Evolutionary conservation across 2,329 filamentous ascomycete genomes (phyloP).

Genomic region (Cercospora sesami): DNA sequence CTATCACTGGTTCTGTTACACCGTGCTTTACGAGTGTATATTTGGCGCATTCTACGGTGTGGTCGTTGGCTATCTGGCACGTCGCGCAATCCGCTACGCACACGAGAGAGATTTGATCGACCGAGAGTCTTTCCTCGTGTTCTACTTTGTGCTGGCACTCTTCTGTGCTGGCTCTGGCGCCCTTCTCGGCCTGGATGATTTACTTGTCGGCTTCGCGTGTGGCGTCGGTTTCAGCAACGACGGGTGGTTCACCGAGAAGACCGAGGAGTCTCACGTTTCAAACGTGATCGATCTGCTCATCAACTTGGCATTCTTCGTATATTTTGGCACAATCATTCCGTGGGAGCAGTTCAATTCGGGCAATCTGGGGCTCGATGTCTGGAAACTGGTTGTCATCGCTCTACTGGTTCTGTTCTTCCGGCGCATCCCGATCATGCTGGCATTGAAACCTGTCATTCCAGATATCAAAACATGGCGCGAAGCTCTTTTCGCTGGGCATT

Average conservation of each 20-base stretch:
- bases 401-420: slow-evolving; percentile 93
- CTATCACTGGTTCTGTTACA: slow-evolving; percentile 85
- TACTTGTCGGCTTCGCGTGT: slow-evolving; percentile 90
- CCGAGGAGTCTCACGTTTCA: slow-evolving; percentile 95
- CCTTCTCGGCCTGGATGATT: slow-evolving; percentile 85
- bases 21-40: slow-evolving; percentile 91
- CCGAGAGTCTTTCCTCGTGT: slow-evolving; percentile 94
- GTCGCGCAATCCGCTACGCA: slow-evolving; percentile 84
- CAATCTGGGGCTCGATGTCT: slow-evolving; percentile 72
- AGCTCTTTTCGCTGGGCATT: slow-evolving; percentile 93
- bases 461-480: slow-evolving; percentile 99
- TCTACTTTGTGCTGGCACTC: slow-evolving; percentile 94
- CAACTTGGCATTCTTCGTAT: slow-evolving; percentile 98
- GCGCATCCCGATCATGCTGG: slow-evolving; percentile 90
- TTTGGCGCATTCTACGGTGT: slow-evolving; percentile 91
- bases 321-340: slow-evolving; percentile 93
- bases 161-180: slow-evolving; percentile 95
- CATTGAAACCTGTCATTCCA: slow-evolving; percentile 86
- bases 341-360: slow-evolving; percentile 87
- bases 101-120: slow-evolving; percentile 86
- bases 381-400: slow-evolving; percentile 91
- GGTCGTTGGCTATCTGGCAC: slow-evolving; percentile 79
- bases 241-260: slow-evolving; percentile 98
- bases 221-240: slow-evolving; percentile 99
- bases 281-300: slow-evolving; percentile 98